Evolutionary conservation across 1,284 basidiomycete genomes (phyloP), one percentile per base, ranked within the genome.

Genomic region (Tilletia horrida): DNA sequence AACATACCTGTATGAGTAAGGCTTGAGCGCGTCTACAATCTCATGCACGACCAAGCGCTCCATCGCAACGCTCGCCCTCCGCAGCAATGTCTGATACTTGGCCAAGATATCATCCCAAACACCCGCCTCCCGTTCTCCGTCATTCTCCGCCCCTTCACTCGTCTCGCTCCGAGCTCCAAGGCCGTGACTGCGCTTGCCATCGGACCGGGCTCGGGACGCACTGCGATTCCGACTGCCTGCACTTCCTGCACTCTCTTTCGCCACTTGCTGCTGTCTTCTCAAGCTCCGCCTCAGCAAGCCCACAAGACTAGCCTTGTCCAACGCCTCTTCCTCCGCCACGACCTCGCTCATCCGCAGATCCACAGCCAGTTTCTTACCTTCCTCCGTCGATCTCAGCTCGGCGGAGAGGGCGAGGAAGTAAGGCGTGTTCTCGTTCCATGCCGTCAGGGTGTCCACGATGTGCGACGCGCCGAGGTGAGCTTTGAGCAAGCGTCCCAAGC

Each of bases 261-360:
- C 55, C 16, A 52, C 63, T 25, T 48, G 70, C 7, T 71, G 73
- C 23, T 76, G 73, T 8, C 73, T 63, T 66, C 76, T 74, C 29
- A 80, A 48, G 0, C 77, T 73, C 11, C 74, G 45, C 23, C 78
- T 65, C 4, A 78, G 57, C 59, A 78, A 59, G 45, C 64, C 68
- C 0, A 75, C 74, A 31, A 81, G 62, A 63, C 67, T 73, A 1
- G 76, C 78, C 2, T 74, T 73, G 61, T 80, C 79, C 7, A 81
- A 45, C 66, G 77, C 74, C 1, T 68, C 18, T 43, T 72, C 67
- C 52, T 75, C 68, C 11, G 45, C 71, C 13, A 25, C 66, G 21
- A 74, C 66, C 29, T 74, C 74, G 55, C 35, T 40, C 48, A 27
- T 66, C 44, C 23, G n/a, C 65, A 71, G 63, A 0, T 72, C 69